Evolutionary conservation across 2,329 filamentous ascomycete genomes (phyloP), one percentile per base, ranked within the genome.

Genomic region (Purpureocillium takamizusanense): DNA sequence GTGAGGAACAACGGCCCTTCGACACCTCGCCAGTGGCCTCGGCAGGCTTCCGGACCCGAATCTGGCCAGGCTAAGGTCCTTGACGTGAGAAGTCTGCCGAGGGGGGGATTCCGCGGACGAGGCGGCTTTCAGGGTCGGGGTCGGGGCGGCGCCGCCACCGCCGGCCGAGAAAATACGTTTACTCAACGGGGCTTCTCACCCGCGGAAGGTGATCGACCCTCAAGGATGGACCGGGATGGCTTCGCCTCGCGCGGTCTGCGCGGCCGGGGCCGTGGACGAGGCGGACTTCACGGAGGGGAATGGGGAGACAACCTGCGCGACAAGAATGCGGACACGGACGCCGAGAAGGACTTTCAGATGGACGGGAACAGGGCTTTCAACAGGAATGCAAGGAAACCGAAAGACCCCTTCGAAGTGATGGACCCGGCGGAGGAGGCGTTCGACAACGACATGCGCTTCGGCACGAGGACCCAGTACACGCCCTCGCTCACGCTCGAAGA

Each of bases 81-180:
- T 34, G 62, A 65, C 39, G 48, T 68, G 39, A 56, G 52, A 40
- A 65, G 51, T 40, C 49, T 67, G 11, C 62, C 60, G 7, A 44
- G 53, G 28, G 55, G 59, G 15, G 49, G 51, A 4, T 35, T 51
- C 14, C 46, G 54, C 15, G 49, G 52, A 15, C 46, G 51, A 32
- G 54, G 52, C n/a, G 51, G 51, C 11, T 41, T 50, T 13, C 42
- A 46, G 11, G 49, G 50, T 4, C 42, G 51, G 11, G 48, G 35
- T 8, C 31, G 38, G 25, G 38, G 40, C 33, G 41, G 41, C 7
- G 30, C 37, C 4, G 32, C 15, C 14, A 11, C 33, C 2, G 32
- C 28, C 7, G 37, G 37, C 3, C 38, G 43, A n/a, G 13, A 16
- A 18, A 17, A 23, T 10, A 23, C n/a, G 31, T 9, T 33, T 17